A percentile compares a stretch with the other conserved stretches of the same genome.
These are phyloP conservation scores for Lipomyces yamanashiensis DNA, from an alignment of 805 yeast genomes.

Conservation along the genomic window DNA sequence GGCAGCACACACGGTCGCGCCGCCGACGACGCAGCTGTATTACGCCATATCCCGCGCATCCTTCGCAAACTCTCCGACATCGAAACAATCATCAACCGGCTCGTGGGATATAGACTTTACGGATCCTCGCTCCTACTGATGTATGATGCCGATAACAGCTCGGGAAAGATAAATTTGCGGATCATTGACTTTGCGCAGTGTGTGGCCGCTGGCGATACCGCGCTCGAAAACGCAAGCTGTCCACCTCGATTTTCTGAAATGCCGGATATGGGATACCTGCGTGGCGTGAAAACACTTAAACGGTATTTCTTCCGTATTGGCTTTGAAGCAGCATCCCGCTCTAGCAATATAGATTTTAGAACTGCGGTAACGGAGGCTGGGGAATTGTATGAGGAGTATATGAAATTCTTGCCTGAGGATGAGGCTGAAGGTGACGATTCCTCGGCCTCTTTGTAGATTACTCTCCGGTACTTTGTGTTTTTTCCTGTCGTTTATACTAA, in stretches of 20 bases:
- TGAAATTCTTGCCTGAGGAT: neutral
- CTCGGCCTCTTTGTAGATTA: neutral
- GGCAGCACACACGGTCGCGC: conserved; percentile 53
- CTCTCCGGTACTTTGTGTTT: neutral
- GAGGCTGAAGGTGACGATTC: neutral
- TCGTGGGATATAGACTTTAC: conserved; percentile 82
- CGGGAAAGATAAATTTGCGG: conserved; percentile 53
- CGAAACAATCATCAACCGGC: conserved; percentile 55
- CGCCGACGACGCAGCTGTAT: conserved; percentile 68
- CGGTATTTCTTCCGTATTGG: conserved; percentile 68
- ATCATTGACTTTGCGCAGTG: conserved; percentile 96
- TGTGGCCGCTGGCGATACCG: conserved; percentile 65
- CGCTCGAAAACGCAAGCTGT: conserved; percentile 49
- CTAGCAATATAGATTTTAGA: neutral
- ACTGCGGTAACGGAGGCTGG: neutral
- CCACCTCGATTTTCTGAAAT: conserved; percentile 71
- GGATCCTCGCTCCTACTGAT: conserved; percentile 88
- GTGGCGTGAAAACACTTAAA: conserved; percentile 78
- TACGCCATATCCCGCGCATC: conserved; percentile 69
- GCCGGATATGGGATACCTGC: conserved; percentile 81
- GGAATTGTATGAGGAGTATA: conserved; percentile 1
- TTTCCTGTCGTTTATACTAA: neutral
- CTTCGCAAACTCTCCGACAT: conserved; percentile 65
- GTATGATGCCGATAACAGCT: conserved; percentile 68
- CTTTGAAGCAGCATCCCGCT: conserved; percentile 42